Evolutionary conservation across 2,329 filamentous ascomycete species (phyloP), one percentile per base, ranked within the genome.

Genomic region (Conoideocrella luteorostrata): DNA sequence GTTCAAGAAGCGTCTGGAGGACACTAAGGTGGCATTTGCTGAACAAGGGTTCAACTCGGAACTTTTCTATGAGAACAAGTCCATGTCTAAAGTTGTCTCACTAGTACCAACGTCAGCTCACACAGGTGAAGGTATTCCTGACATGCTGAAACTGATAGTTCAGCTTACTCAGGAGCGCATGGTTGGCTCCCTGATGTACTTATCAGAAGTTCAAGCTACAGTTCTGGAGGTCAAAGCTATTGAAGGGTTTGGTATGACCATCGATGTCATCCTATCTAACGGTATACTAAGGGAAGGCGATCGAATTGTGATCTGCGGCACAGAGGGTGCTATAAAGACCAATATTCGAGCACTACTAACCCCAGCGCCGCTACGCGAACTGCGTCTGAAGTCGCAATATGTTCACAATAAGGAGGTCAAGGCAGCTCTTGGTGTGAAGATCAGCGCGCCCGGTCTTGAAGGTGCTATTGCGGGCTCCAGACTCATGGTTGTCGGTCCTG

Each of bases 341-440:
- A 96, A 96, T 55, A 93, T 98, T 57, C 82, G 93, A 69, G 94
- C 93, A 12, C 77, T 98, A 21, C 75, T 98, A 41, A 98, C 93
- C 4, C 93, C 93, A 2, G 90, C 89, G 10, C 87, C 89, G 48
- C 81, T 98, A 62, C 93, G 88, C 62, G 93, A 98, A 65, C 69
- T 98, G 52, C 89, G 94, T 64, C 80, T 98, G 57, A 97, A 97
- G 70, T 95, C 90, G 3, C 78, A 84, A 50, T 98, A 98, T 59
- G 91, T 98, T 23, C 94, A 98, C 74, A 96, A 98, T 74, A 97
- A 98, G 73, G 89, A 95, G 66, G 90, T 96, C 70, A 98, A 96
- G 75, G 93, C 94, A 17, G 89, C 93, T 7, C 79, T 98, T 59
- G 93, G 93, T 85, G 88, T 98, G 66, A 98, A 98, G 79, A 97